These are phyloP conservation scores for Dioszegia hungarica DNA, from an alignment of 768 basidiomycete genomes.

Conservation along the genomic window DNA sequence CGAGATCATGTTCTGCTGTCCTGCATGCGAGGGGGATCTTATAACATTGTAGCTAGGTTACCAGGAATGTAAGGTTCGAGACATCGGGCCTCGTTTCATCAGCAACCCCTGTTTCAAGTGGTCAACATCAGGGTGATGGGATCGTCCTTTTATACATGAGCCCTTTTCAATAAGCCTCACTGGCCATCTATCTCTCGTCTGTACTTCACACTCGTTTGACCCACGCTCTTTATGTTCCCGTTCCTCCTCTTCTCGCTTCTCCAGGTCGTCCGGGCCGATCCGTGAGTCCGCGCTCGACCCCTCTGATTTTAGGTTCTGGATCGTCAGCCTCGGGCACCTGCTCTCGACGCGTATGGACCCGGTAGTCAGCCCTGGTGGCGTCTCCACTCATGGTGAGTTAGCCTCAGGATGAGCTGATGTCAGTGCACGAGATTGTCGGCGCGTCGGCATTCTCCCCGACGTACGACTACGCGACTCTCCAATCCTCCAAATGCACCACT, in stretches of 20 bases:
- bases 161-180: neutral
- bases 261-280: neutral
- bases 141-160: neutral
- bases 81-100: too few species aligned
- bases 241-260: neutral
- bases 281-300: neutral
- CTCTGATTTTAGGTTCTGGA: constrained; percentile 13
- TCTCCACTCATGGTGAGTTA: constrained; percentile 25
- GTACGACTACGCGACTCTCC: constrained; percentile 15
- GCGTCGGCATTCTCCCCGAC: constrained; percentile 16
- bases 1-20: constrained; percentile 47
- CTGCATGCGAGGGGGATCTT: constrained; percentile 45
- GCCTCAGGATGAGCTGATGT: neutral
- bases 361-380: constrained; percentile 22
- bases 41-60: constrained; percentile 35
- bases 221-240: neutral
- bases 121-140: too few species aligned
- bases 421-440: constrained; percentile 30
- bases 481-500: constrained; percentile 54
- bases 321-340: constrained; percentile 10
- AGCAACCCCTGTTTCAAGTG: neutral
- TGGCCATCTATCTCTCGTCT: neutral
- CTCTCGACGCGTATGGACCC: constrained; percentile 22
- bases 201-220: neutral
- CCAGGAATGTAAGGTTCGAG: too few species aligned